Evolutionary conservation across 2,329 filamentous ascomycete genomes (phyloP).

Genomic region (Alternaria sp.): DNA sequence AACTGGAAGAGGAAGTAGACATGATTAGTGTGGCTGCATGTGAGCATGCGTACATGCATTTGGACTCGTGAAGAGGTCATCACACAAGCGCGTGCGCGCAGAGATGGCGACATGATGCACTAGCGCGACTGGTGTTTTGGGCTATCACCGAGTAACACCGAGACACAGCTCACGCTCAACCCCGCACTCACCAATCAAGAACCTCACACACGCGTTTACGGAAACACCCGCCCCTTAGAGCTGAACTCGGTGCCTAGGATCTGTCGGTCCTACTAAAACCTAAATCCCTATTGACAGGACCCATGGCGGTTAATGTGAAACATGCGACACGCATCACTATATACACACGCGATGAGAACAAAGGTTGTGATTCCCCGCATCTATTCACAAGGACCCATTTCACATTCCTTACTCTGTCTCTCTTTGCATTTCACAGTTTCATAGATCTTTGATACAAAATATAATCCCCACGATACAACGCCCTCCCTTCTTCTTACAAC

Average conservation of each 20-base stretch:
- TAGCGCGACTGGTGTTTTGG: background rate
- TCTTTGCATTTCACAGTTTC: background rate
- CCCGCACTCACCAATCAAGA: background rate
- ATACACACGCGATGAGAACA: background rate
- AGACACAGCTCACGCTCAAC: background rate
- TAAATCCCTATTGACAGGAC: background rate
- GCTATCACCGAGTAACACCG: slow-evolving; percentile 3
- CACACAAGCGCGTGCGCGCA: background rate
- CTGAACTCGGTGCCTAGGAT: background rate
- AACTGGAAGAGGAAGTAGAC: background rate
- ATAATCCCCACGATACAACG: background rate
- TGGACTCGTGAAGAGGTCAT: background rate
- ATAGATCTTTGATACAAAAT: background rate
- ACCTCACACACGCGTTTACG: background rate
- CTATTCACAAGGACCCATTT: background rate
- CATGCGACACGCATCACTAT: background rate
- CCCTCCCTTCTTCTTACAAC: background rate
- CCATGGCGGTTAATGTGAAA: background rate
- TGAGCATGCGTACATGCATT: background rate
- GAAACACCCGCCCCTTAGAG: background rate
- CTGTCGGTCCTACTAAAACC: background rate
- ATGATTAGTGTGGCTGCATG: background rate
- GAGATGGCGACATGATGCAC: slow-evolving; percentile 5
- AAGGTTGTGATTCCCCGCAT: background rate
- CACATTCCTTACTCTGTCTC: background rate